phyloP scores from a whole-genome alignment of 176 grass and related monocot genomes.

The Oryza glaberrima region DNA sequence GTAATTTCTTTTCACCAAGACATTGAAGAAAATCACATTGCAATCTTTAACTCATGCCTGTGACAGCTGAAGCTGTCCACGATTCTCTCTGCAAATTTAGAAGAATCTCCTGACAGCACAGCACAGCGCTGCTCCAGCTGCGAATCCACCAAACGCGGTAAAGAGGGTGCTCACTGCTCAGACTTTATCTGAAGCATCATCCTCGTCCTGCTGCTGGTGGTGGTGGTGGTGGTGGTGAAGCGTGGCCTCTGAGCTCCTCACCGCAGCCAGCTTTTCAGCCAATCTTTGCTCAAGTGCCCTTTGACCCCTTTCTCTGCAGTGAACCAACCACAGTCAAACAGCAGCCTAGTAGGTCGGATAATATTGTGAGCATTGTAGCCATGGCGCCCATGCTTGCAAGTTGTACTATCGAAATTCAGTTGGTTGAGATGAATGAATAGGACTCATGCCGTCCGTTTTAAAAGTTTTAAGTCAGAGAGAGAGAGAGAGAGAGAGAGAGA shows the following conservation, averaged over 20 bases:
- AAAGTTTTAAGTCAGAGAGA: neutral
- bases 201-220: conserved; percentile 1
- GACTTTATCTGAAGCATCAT: conserved; percentile 66
- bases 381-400: neutral
- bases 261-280: conserved; percentile 54
- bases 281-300: conserved; percentile 83
- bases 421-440: neutral
- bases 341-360: neutral
- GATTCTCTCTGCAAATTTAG: neutral
- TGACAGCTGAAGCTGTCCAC: neutral
- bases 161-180: conserved; percentile 38
- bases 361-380: neutral
- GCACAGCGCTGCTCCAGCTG: neutral
- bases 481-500: no score
- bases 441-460: neutral
- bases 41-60: neutral
- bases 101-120: conserved; percentile 5
- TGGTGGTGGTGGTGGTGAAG: neutral
- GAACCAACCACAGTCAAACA: neutral
- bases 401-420: neutral
- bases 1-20: neutral
- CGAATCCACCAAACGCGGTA: conserved; percentile 1
- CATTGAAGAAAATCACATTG: neutral
- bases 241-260: conserved; percentile 35
- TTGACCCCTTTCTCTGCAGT: conserved; percentile 76